Evolutionary conservation across 2,329 filamentous ascomycete species (phyloP).

Genomic region (Penicillium paneum): DNA sequence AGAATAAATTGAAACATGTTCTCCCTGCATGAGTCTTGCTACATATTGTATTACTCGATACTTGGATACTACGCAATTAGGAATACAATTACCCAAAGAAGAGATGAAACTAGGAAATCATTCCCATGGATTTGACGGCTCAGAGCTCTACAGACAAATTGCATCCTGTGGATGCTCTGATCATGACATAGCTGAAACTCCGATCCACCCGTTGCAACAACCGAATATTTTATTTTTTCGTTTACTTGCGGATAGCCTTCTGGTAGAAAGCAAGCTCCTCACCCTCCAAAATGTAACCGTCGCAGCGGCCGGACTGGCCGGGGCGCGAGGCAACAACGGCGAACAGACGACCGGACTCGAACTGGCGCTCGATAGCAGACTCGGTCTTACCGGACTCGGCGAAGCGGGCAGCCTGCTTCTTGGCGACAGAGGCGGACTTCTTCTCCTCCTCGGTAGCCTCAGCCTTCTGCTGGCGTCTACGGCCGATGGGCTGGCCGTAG

Average conservation of each 20-base stretch:
- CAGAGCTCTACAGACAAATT: constrained; percentile 41
- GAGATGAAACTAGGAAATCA: constrained; percentile 30
- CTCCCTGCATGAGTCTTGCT: too few species aligned
- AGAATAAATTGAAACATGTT: not conserved
- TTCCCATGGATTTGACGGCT: constrained; percentile 39
- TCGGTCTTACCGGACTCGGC: constrained; percentile 90
- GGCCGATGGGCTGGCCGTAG: constrained; percentile 88
- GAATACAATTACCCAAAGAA: constrained; percentile 12
- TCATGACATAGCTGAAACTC: constrained; percentile 41
- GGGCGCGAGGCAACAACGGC: constrained; percentile 90
- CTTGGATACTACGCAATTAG: not conserved
- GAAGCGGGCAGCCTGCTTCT: constrained; percentile 90
- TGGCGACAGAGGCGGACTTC: constrained; percentile 94
- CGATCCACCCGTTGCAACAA: constrained; percentile 34
- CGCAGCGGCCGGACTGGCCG: constrained; percentile 92
- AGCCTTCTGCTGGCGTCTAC: constrained; percentile 81
- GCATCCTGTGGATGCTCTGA: constrained; percentile 33
- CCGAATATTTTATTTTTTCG: constrained; percentile 29
- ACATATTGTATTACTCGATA: not conserved
- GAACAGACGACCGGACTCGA: constrained; percentile 97
- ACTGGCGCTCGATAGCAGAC: constrained; percentile 89
- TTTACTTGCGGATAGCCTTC: constrained; percentile 98
- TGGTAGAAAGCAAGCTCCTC: constrained; percentile 99
- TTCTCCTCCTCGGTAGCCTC: constrained; percentile 58
- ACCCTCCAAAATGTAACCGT: constrained; percentile 98